Percentiles rank a stretch among this genome's conserved stretches.
These are phyloP conservation scores for Ulvella scutata DNA, from an alignment of 139 green algal genomes.

Conservation along the genomic window DNA sequence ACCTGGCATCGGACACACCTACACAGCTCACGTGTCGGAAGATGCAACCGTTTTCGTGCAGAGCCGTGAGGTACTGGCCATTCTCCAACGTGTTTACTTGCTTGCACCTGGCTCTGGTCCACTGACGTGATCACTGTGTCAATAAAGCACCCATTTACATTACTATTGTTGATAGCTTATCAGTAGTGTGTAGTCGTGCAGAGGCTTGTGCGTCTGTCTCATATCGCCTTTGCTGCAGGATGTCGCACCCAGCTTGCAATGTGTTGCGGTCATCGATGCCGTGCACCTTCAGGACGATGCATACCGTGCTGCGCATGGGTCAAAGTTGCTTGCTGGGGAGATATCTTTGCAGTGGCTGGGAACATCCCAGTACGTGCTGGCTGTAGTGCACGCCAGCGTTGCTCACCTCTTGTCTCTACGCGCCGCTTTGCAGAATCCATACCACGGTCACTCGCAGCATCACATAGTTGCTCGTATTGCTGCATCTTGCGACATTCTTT, in stretches of 20 bases:
- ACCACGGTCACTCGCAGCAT: background rate
- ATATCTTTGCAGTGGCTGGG: background rate
- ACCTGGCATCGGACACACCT: background rate
- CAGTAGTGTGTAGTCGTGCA: too few species aligned
- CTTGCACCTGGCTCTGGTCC: too few species aligned
- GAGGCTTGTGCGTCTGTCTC: too few species aligned
- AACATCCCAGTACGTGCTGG: background rate
- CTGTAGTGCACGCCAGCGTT: background rate
- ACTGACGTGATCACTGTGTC: too few species aligned
- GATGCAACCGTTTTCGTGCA: background rate
- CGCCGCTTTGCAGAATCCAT: background rate
- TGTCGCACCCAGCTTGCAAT: background rate
- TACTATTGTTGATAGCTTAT: too few species aligned
- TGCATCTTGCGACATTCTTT: background rate
- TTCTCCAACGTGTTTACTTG: too few species aligned
- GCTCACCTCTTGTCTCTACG: background rate
- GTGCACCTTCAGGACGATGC: background rate
- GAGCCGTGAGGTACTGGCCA: background rate
- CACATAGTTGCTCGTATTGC: background rate
- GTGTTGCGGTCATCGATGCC: background rate
- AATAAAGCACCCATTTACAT: too few species aligned
- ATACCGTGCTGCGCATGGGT: background rate
- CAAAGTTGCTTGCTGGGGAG: background rate
- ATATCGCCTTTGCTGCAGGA: background rate
- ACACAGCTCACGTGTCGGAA: background rate